Conservation (phyloP, 164 flowering plant species). For the Euptelea pleiosperma region DNA sequence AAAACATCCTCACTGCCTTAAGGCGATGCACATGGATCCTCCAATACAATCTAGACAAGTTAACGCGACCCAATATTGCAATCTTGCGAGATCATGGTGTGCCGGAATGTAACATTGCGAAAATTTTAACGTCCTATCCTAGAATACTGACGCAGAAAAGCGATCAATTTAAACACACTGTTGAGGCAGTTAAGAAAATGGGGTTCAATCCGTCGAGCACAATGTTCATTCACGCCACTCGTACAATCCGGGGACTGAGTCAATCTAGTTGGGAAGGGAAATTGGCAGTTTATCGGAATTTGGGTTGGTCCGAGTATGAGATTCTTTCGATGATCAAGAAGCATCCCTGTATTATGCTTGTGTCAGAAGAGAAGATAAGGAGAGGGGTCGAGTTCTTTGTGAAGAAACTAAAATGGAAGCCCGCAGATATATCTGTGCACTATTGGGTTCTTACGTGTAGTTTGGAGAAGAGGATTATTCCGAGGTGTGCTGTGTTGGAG, state of each 20-base stretch:
- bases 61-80: slow-evolving; percentile 9
- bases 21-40: background rate
- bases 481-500: no score
- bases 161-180: background rate
- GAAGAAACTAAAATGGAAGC: background rate
- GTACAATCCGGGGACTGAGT: background rate
- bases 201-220: background rate
- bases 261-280: background rate
- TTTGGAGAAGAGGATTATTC: no score
- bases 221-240: background rate
- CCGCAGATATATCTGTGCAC: no score
- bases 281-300: slow-evolving; percentile 3
- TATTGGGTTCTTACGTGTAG: no score
- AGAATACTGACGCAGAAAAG: background rate
- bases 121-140: background rate
- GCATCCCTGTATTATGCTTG: slow-evolving; percentile 4
- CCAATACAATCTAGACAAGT: background rate
- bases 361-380: slow-evolving; percentile 10
- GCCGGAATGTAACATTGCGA: background rate
- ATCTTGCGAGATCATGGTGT: slow-evolving; percentile 22
- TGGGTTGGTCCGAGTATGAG: slow-evolving; percentile 9
- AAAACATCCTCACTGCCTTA: slow-evolving; percentile 4
- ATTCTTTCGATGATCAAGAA: background rate
- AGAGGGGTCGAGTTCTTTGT: background rate
- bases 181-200: background rate